Evolutionary conservation across 1,284 basidiomycete genomes (phyloP), one percentile per base, ranked within the genome.

Genomic region (Rhodotorula glutinis): DNA sequence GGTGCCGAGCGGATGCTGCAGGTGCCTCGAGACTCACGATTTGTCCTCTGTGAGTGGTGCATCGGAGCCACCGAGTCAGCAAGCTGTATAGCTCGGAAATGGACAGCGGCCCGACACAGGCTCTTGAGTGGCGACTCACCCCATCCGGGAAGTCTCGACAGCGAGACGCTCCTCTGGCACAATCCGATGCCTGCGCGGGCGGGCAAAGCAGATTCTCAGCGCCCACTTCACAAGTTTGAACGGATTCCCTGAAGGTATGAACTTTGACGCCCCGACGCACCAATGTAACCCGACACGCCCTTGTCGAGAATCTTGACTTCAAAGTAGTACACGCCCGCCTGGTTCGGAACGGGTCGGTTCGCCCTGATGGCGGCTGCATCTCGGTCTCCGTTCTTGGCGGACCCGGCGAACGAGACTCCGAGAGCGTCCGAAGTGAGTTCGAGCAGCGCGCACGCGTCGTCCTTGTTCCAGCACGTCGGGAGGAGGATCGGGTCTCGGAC

Each of bases 321-420:
- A 76, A 87, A 97, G 78, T 95, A 97, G 77, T 90, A 92, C 56
- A 95, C 86, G 23, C 91, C 93, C 74, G 89, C 88, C 19, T 87
- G 87, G 1, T 86, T 82, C 2, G 92, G 92, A 55, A 94, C 87
- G 3, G 87, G 84, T 69, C 85, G 80, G 57, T 85, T 84, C 0
- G 91, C 86, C 57, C 90, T 84, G 13, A 90, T 88, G 43, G 91
- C 83, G 30, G 89, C 88, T 0, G 91, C 89, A 64, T 94, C 91
- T 64, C 85, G 85, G 61, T 91, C 88, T n/a, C 83, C 84, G 64
- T 80, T 66, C 61, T 71, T 73, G 27, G 67, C 67, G 7, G 66
- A 65, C 79, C 69, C 69, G 1, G 63, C 82, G 76, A 87, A 89
- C 23, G 82, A 83, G 57, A 90, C 78, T 62, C 90, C 88, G 54